Evolutionary conservation across 2,329 filamentous ascomycete species (phyloP), one percentile per base, ranked within the genome.

Genomic region (Botrytis tulipae): DNA sequence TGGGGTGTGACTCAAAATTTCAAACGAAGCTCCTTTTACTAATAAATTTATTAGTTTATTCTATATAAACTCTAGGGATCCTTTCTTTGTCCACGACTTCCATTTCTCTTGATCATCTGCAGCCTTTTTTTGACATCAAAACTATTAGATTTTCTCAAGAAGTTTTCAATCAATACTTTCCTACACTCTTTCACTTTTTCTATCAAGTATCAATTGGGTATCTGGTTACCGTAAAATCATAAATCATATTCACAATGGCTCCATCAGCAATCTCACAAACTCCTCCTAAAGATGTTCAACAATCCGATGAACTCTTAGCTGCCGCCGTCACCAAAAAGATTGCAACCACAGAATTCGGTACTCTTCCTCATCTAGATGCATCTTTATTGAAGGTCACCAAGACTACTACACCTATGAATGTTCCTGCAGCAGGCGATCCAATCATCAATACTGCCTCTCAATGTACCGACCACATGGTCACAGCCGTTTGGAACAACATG

Each of bases 391-490:
- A 82, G 73, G 87, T 88, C 84, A 87, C 83, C 75, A 83, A 84
- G 77, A 88, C 86, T 73, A 81, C 83, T 62, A 83, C 80, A 72
- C 87, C 86, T 1, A 87, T 87, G 75, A 76, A 83, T 68, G 88
- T 90, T 67, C 88, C 88, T 70, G 83, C 85, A 70, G 73, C 76
- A 40, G 84, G 86, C 75, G 86, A 82, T 74, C 80, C 81, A 57
- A 80, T 81, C 68, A 80, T 79, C 44, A 71, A 72, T 32, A 77
- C 77, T 37, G 54, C 74, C 16, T 79, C 79, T 35, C 79, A 80
- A 77, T 79, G 79, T 70, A 94, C 93, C 76, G 94, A 98, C 86
- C 95, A 98, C 86, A 97, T 97, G 94, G 86, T 96, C 79, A 91
- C 90, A 70, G 91, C 86, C 32, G 84, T 85, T 71, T 97, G 94